Evolutionary conservation across 495 filamentous ascomycete genomes (phyloP).

Genomic region (Melanomma pulvis-pyrius): DNA sequence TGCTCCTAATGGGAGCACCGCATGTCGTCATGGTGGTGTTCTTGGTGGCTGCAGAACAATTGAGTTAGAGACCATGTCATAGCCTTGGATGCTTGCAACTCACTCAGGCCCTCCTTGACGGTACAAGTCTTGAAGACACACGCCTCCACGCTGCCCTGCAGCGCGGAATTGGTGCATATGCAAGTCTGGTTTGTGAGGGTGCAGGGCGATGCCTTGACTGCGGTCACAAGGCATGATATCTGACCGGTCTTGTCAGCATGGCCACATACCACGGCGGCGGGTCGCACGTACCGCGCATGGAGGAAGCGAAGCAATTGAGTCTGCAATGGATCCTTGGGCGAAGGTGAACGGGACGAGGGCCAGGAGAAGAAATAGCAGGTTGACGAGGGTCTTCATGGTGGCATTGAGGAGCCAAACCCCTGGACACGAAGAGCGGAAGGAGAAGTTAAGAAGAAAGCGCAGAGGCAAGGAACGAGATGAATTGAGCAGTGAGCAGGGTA

Average conservation of each 20-base stretch:
- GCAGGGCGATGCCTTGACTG: slow-evolving; percentile 16
- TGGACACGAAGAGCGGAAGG: neutral
- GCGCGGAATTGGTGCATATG: slow-evolving; percentile 16
- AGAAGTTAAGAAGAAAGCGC: neutral
- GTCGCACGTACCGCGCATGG: neutral
- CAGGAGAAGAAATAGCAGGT: neutral
- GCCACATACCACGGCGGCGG: neutral
- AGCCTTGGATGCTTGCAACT: neutral
- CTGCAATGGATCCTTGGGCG: neutral
- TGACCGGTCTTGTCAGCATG: slow-evolving; percentile 3
- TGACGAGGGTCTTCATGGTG: neutral
- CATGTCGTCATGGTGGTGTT: slow-evolving; percentile 28
- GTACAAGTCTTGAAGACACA: slow-evolving; percentile 28
- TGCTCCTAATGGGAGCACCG: slow-evolving; percentile 23
- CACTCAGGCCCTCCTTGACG: slow-evolving; percentile 20
- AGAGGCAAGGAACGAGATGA: neutral
- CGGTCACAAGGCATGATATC: slow-evolving; percentile 20
- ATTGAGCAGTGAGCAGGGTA: neutral
- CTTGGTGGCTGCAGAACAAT: slow-evolving; percentile 18
- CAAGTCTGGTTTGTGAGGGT: slow-evolving; percentile 24
- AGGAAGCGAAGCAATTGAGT: neutral
- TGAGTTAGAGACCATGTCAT: neutral
- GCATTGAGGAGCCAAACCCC: neutral
- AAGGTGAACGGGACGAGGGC: neutral
- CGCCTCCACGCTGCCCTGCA: slow-evolving; percentile 15